Base-by-base conservation (phyloP, 1,139 yeast genomes). In the Yamadazyma atmosphaerica region DNA sequence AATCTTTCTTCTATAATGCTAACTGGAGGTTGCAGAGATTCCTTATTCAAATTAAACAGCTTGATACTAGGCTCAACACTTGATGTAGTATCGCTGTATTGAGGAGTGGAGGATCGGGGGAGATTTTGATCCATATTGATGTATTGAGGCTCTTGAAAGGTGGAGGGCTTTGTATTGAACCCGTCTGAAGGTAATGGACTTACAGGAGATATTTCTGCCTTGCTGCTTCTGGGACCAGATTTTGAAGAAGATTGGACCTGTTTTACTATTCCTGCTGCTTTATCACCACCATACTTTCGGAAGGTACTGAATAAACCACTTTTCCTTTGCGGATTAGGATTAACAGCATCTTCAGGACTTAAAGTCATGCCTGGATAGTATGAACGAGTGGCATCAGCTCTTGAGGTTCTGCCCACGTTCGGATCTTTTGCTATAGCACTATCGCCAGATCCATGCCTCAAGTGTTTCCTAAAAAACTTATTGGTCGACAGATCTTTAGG, bases 381-480 rank as follows among this genome's bases (percentile, higher is more conserved):
- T 6, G 53, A 48, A 32, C 41, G 45, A 12, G 26, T 2, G 38
- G 42, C 33, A 45, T 33, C 13, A 38, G 41, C 22, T 40, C 45
- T 4, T 16, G 32, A n/a, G 15, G 32, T 12, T 11, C 6, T 16
- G 4, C 22, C 6, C 8, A 12, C 10, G 4, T 6, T 10, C 15
- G 13, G 25, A 29, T 42, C 40, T 33, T 39, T 43, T 2, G 33
- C n/a, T 5, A 28, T 5, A 15, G 44, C 34, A 36, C 44, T 44
- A 11, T 49, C 53, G 12, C 43, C 44, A 14, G 50, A 45, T 15
- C 42, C 42, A 35, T 49, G 51, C 5, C 53, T 35, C 13, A 49
- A 38, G 48, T 79, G 85, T 43, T 79, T 74, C 44, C 84, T 66
- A 58, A 82, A 81, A 40, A 83, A 70, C 25, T 75, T 72, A 39